Evolutionary conservation across 176 grass and related monocot species (phyloP).

Genomic region (Areca catechu): DNA sequence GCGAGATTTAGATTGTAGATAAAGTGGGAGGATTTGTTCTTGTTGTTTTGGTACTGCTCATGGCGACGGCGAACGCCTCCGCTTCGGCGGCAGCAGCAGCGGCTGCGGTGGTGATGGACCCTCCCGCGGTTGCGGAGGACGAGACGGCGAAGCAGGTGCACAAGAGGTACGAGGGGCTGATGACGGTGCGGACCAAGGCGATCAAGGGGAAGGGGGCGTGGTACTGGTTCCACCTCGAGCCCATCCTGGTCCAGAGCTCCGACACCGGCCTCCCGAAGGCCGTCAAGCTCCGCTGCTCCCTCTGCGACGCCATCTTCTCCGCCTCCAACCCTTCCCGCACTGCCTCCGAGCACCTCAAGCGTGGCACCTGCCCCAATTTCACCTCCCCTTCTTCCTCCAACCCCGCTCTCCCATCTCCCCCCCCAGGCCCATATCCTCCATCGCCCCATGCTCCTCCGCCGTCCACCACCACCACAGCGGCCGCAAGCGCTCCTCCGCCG

Average conservation of each 20-base stretch:
- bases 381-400: slow-evolving; percentile 24
- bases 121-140: slow-evolving; percentile 30
- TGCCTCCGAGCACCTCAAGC: slow-evolving; percentile 5
- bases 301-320: neutral
- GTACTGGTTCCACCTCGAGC: neutral
- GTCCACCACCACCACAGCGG: slow-evolving; percentile 2
- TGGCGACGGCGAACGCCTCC: too few relatives aligned
- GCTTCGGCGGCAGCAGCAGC: slow-evolving; percentile 23
- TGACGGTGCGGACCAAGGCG: neutral
- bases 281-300: slow-evolving; percentile 3
- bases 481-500: neutral
- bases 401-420: neutral
- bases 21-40: too few relatives aligned
- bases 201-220: slow-evolving; percentile 4
- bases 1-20: too few relatives aligned
- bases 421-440: slow-evolving; percentile 35
- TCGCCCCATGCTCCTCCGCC: slow-evolving; percentile 20
- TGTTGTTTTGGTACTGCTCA: too few relatives aligned
- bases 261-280: neutral
- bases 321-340: slow-evolving; percentile 2
- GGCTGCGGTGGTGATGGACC: slow-evolving; percentile 23
- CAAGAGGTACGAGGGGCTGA: slow-evolving; percentile 45
- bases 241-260: neutral
- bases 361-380: slow-evolving; percentile 3
- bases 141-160: slow-evolving; percentile 23